These are phyloP conservation scores for Leccinum sublutescens DNA, from an alignment of 768 basidiomycete genomes.

Conservation along the genomic window DNA sequence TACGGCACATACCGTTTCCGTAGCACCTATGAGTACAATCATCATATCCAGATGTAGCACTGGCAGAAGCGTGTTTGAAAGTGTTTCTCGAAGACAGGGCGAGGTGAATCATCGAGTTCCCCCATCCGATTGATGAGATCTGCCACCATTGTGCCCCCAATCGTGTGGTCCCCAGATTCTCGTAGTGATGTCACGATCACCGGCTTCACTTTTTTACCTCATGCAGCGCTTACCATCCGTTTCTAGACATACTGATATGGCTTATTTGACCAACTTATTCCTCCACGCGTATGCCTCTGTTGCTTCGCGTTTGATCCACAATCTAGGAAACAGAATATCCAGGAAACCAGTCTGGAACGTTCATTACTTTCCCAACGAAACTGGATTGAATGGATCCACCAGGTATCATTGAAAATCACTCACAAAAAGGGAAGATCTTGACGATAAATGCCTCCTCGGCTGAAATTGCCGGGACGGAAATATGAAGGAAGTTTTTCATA, in stretches of 20 bases:
- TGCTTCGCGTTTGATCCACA: constrained; percentile 35
- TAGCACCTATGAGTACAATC: neutral
- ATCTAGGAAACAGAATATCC: constrained; percentile 37
- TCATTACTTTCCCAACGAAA: constrained; percentile 1
- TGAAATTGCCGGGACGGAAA: neutral
- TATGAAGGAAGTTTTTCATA: neutral
- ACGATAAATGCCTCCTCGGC: constrained; percentile 6
- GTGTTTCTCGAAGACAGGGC: constrained; percentile 2
- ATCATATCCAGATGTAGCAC: neutral
- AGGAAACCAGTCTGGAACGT: constrained; percentile 37
- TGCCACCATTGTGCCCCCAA: constrained; percentile 1
- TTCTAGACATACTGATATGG: constrained; percentile 29
- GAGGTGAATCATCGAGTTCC: constrained; percentile 5
- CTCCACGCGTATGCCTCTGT: neutral
- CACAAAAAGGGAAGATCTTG: constrained; percentile 16
- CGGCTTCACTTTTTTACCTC: neutral
- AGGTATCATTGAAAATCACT: neutral
- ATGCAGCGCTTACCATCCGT: constrained; percentile 24
- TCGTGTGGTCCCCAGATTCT: neutral
- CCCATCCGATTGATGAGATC: constrained; percentile 19
- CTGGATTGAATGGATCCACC: neutral
- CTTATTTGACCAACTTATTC: constrained; percentile 9
- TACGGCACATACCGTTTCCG: constrained; percentile 8
- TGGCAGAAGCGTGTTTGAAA: constrained; percentile 10
- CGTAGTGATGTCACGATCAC: neutral